Base-by-base conservation (phyloP, 306 rosid genomes). In the Prunus davidiana region DNA sequence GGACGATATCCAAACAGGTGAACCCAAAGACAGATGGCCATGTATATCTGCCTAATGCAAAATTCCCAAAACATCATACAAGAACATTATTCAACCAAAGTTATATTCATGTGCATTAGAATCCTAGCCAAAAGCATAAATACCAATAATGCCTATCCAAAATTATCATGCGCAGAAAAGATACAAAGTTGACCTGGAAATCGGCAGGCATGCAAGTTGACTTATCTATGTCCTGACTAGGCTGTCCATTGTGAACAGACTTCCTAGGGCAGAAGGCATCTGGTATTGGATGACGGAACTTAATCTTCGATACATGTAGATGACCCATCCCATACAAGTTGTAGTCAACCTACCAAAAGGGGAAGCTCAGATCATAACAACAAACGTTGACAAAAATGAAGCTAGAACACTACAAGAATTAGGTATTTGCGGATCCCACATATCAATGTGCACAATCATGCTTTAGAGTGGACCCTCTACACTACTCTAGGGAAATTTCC, bases 251-350 rank as follows among this genome's bases (percentile, higher is more conserved):
- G 71, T 47, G 43, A 74, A 74, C 52, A 58, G 69, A 81, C 79
- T 81, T 92, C 74, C 76, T 72, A 41, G 46, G 74, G 45, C 79
- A 55, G 79, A 82, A 84, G 71, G 9, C 78, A 78, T 84, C 90
- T 28, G 88, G 95, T 47, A 90, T 71, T 58, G 93, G 96, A 75
- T 80, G 86, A 74, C 97, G 92, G 45, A 94, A 94, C 83, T 87
- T 89, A 88, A 94, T 79, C 82, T 92, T 94, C 52, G 90, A 88
- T 68, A 89, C 76, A 81, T 94, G 96, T 77, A 94, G 74, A 78
- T 83, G 93, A 65, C 97, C 90, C 98, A 94, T 94, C 84, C 98
- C 98, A 70, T 89, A 87, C 86, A 93, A 87, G 70, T 82, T 85
- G 78, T 82, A 76, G 80, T 85, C 89, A 45, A 85, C 65, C 89